Percentiles rank a stretch among this genome's conserved stretches.
Conservation (phyloP, 148 eudicot genomes). For the Euryodendron excelsum region DNA sequence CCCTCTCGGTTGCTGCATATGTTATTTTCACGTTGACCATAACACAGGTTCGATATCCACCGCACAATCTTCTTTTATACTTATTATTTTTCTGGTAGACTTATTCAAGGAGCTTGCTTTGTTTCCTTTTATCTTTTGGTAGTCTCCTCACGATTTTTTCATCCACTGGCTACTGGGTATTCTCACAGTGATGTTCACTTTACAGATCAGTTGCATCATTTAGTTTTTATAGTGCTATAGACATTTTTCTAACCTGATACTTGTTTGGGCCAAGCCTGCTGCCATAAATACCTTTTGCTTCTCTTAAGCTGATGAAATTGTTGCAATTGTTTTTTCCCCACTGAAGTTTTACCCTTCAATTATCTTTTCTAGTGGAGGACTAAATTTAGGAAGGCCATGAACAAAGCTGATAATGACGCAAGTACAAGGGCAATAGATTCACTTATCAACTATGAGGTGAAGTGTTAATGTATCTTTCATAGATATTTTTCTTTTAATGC, state of each 20-base stretch:
- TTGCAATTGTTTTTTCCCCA: background rate
- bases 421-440: constrained; percentile 95
- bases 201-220: background rate
- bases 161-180: background rate
- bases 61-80: background rate
- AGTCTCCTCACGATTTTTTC: background rate
- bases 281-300: background rate
- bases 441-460: constrained; percentile 90
- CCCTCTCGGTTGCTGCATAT: constrained; percentile 88
- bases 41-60: constrained; percentile 64
- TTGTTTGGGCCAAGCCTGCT: background rate
- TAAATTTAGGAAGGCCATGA: constrained; percentile 92
- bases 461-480: constrained; percentile 10
- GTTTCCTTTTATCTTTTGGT: background rate
- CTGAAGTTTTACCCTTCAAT: constrained; percentile 1
- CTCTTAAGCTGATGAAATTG: background rate
- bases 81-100: background rate
- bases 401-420: constrained; percentile 97
- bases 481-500: background rate
- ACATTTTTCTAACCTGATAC: background rate
- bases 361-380: constrained; percentile 78
- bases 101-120: background rate
- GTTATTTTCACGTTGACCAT: constrained; percentile 69
- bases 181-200: background rate
- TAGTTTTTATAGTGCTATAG: background rate